phyloP scores from a whole-genome alignment of 2,329 filamentous ascomycete species.

The Ophiostoma montium region DNA sequence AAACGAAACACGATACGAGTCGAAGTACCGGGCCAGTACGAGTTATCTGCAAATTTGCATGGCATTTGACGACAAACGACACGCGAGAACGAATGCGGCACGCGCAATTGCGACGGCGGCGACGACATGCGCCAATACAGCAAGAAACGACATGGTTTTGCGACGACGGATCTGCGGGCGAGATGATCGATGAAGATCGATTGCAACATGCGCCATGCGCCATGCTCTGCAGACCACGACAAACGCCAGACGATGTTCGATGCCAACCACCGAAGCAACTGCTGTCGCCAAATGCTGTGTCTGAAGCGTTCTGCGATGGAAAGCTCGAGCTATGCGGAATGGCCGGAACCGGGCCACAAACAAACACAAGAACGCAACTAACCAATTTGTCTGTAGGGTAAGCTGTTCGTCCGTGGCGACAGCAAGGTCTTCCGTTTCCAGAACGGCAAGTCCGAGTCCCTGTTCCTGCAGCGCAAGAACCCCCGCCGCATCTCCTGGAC shows the following conservation, averaged over 20 bases:
- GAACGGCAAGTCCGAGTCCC: slow-evolving; percentile 98
- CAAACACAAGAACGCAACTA: neutral
- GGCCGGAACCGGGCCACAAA: neutral
- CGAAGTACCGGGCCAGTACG: neutral
- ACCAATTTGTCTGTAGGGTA: slow-evolving; percentile 51
- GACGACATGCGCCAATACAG: neutral
- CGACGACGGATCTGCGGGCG: too few species aligned
- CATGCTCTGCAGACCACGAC: too few species aligned
- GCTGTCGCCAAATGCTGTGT: too few species aligned
- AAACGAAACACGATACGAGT: neutral
- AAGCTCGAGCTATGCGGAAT: neutral
- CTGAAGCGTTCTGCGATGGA: too few species aligned
- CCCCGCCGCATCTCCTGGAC: slow-evolving; percentile 99
- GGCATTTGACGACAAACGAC: neutral
- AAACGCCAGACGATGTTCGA: too few species aligned
- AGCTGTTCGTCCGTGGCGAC: slow-evolving; percentile 98
- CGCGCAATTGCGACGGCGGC: neutral
- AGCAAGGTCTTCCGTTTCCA: slow-evolving; percentile 99
- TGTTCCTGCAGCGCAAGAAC: slow-evolving; percentile 99
- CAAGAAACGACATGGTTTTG: too few species aligned
- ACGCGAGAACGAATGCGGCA: neutral
- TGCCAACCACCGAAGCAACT: too few species aligned
- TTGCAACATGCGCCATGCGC: too few species aligned
- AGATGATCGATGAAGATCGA: too few species aligned
- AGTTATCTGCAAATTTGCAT: neutral